Conservation (phyloP, 768 basidiomycete genomes). For the Pisolithus microcarpus region DNA sequence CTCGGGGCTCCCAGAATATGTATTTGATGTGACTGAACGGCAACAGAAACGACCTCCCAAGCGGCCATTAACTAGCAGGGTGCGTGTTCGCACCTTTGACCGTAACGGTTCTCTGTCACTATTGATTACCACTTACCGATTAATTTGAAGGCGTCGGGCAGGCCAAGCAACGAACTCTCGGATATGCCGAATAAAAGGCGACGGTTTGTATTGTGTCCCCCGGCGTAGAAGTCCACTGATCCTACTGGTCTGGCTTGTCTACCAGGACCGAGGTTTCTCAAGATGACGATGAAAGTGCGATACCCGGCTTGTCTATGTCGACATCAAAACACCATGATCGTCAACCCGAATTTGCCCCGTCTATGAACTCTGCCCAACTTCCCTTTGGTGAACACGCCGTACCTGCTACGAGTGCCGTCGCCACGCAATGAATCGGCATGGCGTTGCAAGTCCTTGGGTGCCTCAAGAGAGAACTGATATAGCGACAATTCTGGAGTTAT, state of each 20-base stretch:
- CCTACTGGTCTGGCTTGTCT: slow-evolving; percentile 23
- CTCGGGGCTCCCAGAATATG: slow-evolving; percentile 69
- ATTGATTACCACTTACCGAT: slow-evolving; percentile 25
- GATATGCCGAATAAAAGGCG: slow-evolving; percentile 77
- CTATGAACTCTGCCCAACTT: slow-evolving; percentile 54
- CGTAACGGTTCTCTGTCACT: slow-evolving; percentile 8
- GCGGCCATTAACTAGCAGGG: slow-evolving; percentile 59
- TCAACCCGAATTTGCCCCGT: slow-evolving; percentile 35
- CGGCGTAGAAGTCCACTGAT: slow-evolving; percentile 17
- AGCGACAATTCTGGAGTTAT: slow-evolving; percentile 2
- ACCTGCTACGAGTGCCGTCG: slow-evolving; percentile 40
- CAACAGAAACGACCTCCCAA: slow-evolving; percentile 66
- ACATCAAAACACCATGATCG: slow-evolving; percentile 29
- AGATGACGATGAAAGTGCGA: slow-evolving; percentile 35
- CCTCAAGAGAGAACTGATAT: neutral
- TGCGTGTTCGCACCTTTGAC: slow-evolving; percentile 27
- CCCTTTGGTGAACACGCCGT: slow-evolving; percentile 56
- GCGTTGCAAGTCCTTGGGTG: neutral
- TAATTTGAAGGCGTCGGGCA: slow-evolving; percentile 47
- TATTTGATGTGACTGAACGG: slow-evolving; percentile 76
- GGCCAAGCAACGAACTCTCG: slow-evolving; percentile 54
- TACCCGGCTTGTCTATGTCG: slow-evolving; percentile 27
- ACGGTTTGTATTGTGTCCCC: slow-evolving; percentile 50
- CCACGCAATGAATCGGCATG: slow-evolving; percentile 20
- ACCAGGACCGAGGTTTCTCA: slow-evolving; percentile 36